These are phyloP conservation scores for Dactylellina parvicollis DNA, from an alignment of 2,329 filamentous ascomycete genomes.

Conservation along the genomic window DNA sequence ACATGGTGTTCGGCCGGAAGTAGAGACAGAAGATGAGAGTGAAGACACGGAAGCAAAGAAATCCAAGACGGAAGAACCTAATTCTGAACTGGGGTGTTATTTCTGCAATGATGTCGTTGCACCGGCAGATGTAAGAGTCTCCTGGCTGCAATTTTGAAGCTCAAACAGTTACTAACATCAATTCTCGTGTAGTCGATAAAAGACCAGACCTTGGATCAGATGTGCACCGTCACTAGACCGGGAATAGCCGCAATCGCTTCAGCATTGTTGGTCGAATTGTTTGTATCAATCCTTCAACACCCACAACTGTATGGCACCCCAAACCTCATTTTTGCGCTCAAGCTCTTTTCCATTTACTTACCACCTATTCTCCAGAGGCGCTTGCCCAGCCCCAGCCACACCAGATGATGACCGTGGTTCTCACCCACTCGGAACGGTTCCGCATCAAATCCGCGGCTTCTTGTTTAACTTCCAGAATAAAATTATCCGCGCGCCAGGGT, in stretches of 20 bases:
- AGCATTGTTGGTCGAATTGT: slow-evolving; percentile 85
- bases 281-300: slow-evolving; percentile 88
- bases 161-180: not conserved
- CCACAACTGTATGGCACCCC: slow-evolving; percentile 67
- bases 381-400: slow-evolving; percentile 57
- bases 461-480: slow-evolving; percentile 78
- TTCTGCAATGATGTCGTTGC: slow-evolving; percentile 99
- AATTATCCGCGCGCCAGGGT: slow-evolving; percentile 76
- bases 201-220: slow-evolving; percentile 94
- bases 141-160: slow-evolving; percentile 36
- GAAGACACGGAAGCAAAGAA: slow-evolving; percentile 37
- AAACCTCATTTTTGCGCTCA: not conserved
- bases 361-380: slow-evolving; percentile 44
- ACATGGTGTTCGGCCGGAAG: slow-evolving; percentile 75
- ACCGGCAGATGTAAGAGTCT: slow-evolving; percentile 80
- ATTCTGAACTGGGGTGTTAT: slow-evolving; percentile 82
- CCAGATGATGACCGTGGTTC: slow-evolving; percentile 65
- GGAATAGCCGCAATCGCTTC: slow-evolving; percentile 93
- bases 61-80: slow-evolving; percentile 66
- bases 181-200: slow-evolving; percentile 77
- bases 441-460: slow-evolving; percentile 83
- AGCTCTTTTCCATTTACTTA: slow-evolving; percentile 9
- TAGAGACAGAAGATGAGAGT: slow-evolving; percentile 62
- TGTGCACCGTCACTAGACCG: slow-evolving; percentile 95
- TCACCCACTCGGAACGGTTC: slow-evolving; percentile 75